Evolutionary conservation across 306 rosid genomes (phyloP), one percentile per base, ranked within the genome.

Genomic region (Comarum palustre): DNA sequence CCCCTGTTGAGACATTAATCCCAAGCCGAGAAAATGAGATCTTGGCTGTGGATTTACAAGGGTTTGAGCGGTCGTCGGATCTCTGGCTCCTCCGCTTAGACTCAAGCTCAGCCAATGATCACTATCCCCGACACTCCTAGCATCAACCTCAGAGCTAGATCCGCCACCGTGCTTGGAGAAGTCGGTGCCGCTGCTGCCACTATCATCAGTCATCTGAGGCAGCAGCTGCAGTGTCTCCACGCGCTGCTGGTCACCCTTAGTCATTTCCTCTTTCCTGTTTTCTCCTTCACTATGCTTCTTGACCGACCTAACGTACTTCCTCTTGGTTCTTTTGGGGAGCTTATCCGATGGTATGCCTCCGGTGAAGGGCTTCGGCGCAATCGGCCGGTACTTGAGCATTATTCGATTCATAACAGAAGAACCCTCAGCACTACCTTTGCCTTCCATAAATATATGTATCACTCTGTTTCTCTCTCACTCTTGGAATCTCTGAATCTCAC

Each of bases 361-460:
- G 47, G 79, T 15, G 34, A 63, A 85, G 1, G 94, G 94, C 50
- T 88, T 90, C 0, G 94, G 96, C 4, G 89, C 96, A 82, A 90
- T 90, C 74, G 94, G 94, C 0, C 90, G 90, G 87, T 87, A 91
- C 27, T 86, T 86, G 65, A 77, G 88, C 90, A 85, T 80, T 51
- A 79, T 63, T 34, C 51, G 79, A 81, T 82, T 61, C 13, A 60
- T 6, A 60, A 32, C 66, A 31, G 41, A 29, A 6, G 41, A 6
- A 3, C 9, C 22, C 13, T 60, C 20, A 6, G 0, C 42, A 7
- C n/a, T n/a, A n/a, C 12, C 62, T 57, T 15, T n/a, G 41, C 66
- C 66, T 60, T 7, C 42, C 66, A 31, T 31, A n/a, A n/a, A n/a
- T 11, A 7, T 38, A 38, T 38, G 2, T 38, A n/a, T 4, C 32